Evolutionary conservation across 2,329 filamentous ascomycete genomes (phyloP).

Genomic region (Pestalotiopsis sp.): DNA sequence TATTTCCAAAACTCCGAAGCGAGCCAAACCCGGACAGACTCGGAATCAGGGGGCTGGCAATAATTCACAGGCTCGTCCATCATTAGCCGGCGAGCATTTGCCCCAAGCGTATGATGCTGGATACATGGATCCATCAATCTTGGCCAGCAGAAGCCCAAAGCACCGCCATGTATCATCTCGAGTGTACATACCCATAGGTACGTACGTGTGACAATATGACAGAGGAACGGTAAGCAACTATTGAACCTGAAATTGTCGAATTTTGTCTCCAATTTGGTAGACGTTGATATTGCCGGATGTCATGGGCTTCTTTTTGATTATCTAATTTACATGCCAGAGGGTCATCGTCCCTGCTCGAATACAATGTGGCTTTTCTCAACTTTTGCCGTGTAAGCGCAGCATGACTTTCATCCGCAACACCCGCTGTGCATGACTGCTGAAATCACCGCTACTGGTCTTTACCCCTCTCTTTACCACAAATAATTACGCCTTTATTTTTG

Average conservation of each 20-base stretch:
- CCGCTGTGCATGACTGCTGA: neutral
- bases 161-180: neutral
- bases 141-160: neutral
- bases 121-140: neutral
- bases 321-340: neutral
- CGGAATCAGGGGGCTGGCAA: neutral
- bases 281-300: neutral
- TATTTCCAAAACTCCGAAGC: neutral
- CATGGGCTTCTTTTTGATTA: neutral
- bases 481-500: neutral
- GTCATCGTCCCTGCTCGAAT: neutral
- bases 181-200: too few species aligned
- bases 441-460: neutral
- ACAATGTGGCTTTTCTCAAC: slow-evolving; percentile 5
- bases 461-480: neutral
- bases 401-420: neutral
- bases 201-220: neutral
- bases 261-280: neutral
- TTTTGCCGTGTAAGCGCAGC: slow-evolving; percentile 3
- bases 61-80: neutral
- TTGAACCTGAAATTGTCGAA: neutral
- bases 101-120: neutral
- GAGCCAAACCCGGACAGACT: neutral
- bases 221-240: neutral
- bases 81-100: neutral